Conservation (phyloP, 768 basidiomycete genomes). For the Chalciporus sphaerocephalus region DNA sequence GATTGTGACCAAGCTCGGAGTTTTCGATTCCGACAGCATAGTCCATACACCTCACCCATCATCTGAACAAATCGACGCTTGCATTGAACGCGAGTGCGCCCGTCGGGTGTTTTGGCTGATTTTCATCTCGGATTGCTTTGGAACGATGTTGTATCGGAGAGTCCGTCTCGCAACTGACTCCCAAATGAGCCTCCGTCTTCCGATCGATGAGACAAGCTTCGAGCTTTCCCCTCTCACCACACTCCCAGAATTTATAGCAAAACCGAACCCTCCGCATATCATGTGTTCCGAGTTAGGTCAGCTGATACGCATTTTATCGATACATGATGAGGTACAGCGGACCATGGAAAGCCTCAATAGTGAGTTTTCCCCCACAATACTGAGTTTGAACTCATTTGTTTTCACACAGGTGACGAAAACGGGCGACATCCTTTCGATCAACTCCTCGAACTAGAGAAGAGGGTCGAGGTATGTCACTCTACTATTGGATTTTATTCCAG, state of each 20-base stretch:
- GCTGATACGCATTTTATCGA: conserved; percentile 61
- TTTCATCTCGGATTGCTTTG: conserved; percentile 53
- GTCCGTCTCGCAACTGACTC: conserved; percentile 34
- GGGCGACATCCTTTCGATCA: conserved; percentile 31
- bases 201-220: conserved; percentile 79
- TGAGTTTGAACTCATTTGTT: conserved; percentile 24
- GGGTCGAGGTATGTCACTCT: conserved; percentile 33
- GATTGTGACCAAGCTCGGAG: conserved; percentile 62
- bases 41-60: conserved; percentile 56
- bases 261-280: conserved; percentile 56
- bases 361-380: conserved; percentile 21
- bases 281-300: conserved; percentile 60
- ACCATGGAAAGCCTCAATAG: conserved; percentile 51
- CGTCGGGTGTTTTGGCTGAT: conserved; percentile 81
- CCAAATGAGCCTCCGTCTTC: conserved; percentile 60
- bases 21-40: conserved; percentile 59
- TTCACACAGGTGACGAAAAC: conserved; percentile 22
- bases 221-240: conserved; percentile 54
- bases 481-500: not conserved
- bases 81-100: conserved; percentile 72
- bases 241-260: conserved; percentile 62
- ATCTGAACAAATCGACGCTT: conserved; percentile 53
- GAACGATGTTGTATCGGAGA: conserved; percentile 36
- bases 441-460: conserved; percentile 42
- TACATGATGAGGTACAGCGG: conserved; percentile 59